These are phyloP conservation scores for Trametes maxima DNA, from an alignment of 768 basidiomycete genomes.

Conservation along the genomic window DNA sequence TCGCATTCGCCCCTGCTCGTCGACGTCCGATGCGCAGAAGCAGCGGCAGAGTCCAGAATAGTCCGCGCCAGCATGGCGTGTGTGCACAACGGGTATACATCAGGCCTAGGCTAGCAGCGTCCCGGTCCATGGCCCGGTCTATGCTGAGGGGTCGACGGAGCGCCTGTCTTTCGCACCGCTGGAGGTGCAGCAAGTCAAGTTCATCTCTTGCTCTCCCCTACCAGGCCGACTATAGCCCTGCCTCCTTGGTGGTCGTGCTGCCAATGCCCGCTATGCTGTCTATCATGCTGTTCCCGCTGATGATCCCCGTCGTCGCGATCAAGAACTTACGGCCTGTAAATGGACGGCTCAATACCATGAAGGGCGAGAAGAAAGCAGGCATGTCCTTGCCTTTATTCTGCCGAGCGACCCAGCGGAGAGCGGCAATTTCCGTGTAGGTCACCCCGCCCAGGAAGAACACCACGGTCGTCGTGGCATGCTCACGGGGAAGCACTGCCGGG, in stretches of 20 bases:
- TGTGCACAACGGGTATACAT: not conserved
- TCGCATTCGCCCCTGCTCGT: not conserved
- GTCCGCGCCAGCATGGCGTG: constrained; percentile 2
- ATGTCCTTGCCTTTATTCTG: constrained; percentile 72
- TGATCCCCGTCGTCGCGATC: constrained; percentile 89
- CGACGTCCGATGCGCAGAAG: constrained; percentile 9
- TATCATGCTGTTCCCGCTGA: constrained; percentile 75
- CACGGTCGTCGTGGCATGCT: constrained; percentile 77
- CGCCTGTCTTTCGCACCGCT: not conserved
- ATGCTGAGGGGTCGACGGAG: constrained; percentile 10
- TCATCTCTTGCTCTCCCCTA: not conserved
- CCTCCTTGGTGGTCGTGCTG: constrained; percentile 44
- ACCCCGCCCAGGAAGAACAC: constrained; percentile 98
- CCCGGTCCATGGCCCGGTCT: constrained; percentile 1
- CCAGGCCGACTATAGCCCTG: constrained; percentile 33
- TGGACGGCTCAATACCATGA: not conserved
- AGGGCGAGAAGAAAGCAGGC: not conserved
- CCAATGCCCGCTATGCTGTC: constrained; percentile 62
- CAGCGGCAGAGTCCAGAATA: constrained; percentile 2
- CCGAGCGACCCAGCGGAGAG: constrained; percentile 87
- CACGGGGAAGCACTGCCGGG: constrained; percentile 48
- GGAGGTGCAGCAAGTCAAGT: not conserved
- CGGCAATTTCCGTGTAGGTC: constrained; percentile 96
- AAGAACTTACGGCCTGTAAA: constrained; percentile 77
- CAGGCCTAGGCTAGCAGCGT: constrained; percentile 1